Base-by-base conservation (phyloP, 2,329 filamentous ascomycete species). In the Ascochyta lentis region DNA sequence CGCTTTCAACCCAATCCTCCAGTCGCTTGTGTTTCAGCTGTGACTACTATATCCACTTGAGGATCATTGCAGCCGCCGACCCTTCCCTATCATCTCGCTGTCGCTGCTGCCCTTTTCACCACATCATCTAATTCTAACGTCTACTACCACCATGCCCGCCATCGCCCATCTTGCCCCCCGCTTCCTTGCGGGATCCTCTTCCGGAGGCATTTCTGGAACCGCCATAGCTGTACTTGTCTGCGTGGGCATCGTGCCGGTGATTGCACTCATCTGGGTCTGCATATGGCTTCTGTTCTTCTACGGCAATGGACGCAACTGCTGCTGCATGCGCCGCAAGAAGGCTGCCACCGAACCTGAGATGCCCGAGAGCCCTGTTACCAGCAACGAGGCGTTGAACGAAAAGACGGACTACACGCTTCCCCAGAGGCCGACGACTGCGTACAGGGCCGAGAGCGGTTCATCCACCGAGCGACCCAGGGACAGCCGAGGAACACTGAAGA, bases 221-320 rank as follows among this genome's bases (percentile, higher is more conserved):
- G 53, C 64, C 29, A 67, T 71, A 31, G 62, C 60, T 13, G 52
- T 70, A 29, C 66, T 72, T 27, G 48, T 72, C 40, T 56, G 61
- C 23, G 41, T 71, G 7, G 68, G 65, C 42, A 48, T 70, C 12
- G 40, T 72, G 13, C 69, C 69, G 16, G 60, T 61, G 42, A 58
- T 71, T 34, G 59, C 65, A 24, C 48, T 67, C 24, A 55, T 64
- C 44, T 67, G 66, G 54, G 58, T 66, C 4, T 65, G 68, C 24
- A 50, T 64, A 26, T 73, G 65, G 60, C 64, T 70, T 5, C 62
- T 73, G n/a, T 68, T 65, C 55, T 60, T 59, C 46, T 69, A 69
- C 42, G 54, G 61, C 38, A 57, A 61, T 10, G 58, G 59, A 15
- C 66, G 66, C 37, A 66, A 61, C 48, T 68, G 65, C 50, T 69